Evolutionary conservation across 495 filamentous ascomycete genomes (phyloP).

Genomic region (Chaetomium cochliodes): DNA sequence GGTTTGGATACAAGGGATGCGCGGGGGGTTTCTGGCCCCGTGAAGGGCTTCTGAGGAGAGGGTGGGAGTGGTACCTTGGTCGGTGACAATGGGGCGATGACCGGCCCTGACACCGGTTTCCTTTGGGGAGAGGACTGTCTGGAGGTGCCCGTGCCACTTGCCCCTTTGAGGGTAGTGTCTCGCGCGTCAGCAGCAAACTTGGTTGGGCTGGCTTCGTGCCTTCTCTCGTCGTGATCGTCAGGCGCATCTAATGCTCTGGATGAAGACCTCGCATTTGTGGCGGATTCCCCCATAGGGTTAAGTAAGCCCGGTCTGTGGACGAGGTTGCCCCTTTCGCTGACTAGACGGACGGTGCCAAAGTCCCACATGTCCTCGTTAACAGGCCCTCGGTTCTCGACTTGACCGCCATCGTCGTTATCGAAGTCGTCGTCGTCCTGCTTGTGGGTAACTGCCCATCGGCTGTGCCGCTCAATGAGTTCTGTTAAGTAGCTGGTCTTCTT

Average conservation of each 20-base stretch:
- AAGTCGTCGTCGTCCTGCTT: constrained; percentile 60
- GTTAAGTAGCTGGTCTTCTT: constrained; percentile 89
- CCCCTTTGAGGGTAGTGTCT: constrained; percentile 48
- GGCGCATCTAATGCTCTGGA: constrained; percentile 46
- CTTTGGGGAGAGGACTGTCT: constrained; percentile 59
- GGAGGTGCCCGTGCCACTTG: constrained; percentile 34
- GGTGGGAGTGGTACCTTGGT: constrained; percentile 62
- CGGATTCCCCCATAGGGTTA: constrained; percentile 70
- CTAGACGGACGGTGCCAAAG: constrained; percentile 85
- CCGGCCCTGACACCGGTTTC: constrained; percentile 46
- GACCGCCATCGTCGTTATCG: constrained; percentile 39
- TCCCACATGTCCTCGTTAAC: constrained; percentile 90
- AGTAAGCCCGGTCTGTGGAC: constrained; percentile 51
- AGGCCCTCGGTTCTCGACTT: constrained; percentile 32
- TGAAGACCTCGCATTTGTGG: constrained; percentile 62
- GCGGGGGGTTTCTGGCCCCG: constrained; percentile 47
- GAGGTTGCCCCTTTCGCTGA: constrained; percentile 54
- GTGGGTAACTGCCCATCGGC: constrained; percentile 76
- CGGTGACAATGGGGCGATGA: constrained; percentile 51
- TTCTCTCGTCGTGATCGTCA: constrained; percentile 51
- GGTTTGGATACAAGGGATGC: constrained; percentile 40
- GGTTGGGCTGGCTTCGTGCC: constrained; percentile 40
- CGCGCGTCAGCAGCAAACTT: constrained; percentile 40
- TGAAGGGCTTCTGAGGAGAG: constrained; percentile 48
- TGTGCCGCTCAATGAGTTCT: constrained; percentile 86